phyloP scores from a whole-genome alignment of 192 early-diverging fungal species.

The Oehlia diaphana region DNA sequence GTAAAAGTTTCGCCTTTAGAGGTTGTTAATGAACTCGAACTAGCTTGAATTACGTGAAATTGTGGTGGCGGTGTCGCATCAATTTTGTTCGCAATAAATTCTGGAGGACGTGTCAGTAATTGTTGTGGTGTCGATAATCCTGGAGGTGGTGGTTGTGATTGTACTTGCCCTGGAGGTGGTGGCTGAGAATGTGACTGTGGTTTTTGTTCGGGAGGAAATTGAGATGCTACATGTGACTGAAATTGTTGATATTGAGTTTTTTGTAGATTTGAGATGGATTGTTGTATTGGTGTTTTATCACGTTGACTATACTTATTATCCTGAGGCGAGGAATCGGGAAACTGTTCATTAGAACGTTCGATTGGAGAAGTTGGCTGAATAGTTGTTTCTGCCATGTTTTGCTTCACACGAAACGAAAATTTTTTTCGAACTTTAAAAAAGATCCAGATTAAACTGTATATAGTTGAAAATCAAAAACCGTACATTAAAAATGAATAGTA shows the following conservation, averaged over 20 bases:
- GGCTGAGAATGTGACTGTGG: background rate
- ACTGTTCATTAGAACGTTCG: background rate
- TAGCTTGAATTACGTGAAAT: background rate
- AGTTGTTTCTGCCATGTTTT: background rate
- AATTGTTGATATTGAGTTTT: conserved; percentile 28
- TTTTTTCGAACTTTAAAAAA: too few relatives aligned
- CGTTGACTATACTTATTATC: background rate
- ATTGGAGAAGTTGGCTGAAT: background rate
- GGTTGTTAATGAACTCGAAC: background rate
- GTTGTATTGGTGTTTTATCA: background rate
- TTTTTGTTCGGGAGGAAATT: background rate
- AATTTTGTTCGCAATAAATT: background rate
- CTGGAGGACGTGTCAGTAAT: background rate
- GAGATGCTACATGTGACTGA: background rate
- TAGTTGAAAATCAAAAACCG: too few relatives aligned
- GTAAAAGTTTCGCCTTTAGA: background rate
- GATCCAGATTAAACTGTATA: too few relatives aligned
- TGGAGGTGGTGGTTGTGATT: conserved; percentile 11
- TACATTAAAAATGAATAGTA: too few relatives aligned
- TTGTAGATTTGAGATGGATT: conserved; percentile 1
- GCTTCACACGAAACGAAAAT: too few relatives aligned
- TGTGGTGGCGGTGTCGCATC: background rate
- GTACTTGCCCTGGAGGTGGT: conserved; percentile 3
- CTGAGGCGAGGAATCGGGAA: background rate
- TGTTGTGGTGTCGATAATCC: background rate